These are phyloP conservation scores for Trametes meyenii DNA, from an alignment of 768 basidiomycete species.

Conservation along the genomic window DNA sequence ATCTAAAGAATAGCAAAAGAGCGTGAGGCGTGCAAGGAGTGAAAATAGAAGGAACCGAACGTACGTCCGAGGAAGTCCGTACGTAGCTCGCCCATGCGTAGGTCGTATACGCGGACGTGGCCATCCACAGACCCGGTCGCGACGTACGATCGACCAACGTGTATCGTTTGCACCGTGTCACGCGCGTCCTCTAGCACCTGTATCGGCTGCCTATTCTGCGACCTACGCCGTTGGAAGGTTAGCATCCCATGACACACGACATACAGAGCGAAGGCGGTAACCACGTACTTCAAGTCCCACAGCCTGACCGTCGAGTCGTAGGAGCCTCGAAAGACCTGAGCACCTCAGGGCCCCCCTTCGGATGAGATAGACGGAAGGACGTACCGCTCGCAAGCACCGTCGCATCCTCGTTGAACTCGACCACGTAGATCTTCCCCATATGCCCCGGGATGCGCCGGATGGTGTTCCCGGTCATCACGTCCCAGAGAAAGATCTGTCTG, in stretches of 20 bases:
- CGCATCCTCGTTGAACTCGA: constrained; percentile 89
- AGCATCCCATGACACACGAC: neutral
- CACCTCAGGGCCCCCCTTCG: constrained; percentile 15
- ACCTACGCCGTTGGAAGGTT: constrained; percentile 40
- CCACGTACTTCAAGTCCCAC: constrained; percentile 85
- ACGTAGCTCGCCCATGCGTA: constrained; percentile 89
- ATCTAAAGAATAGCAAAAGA: constrained; percentile 46
- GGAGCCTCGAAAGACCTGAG: constrained; percentile 57
- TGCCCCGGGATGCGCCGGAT: constrained; percentile 86
- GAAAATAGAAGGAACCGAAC: constrained; percentile 38
- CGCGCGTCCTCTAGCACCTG: constrained; percentile 88
- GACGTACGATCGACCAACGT: constrained; percentile 67
- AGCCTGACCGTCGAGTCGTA: constrained; percentile 89
- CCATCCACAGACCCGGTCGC: constrained; percentile 90
- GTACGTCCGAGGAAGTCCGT: constrained; percentile 89
- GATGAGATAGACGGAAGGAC: constrained; percentile 22
- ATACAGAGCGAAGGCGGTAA: neutral
- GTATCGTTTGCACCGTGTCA: constrained; percentile 82
- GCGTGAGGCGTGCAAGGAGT: neutral
- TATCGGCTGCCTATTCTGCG: constrained; percentile 83
- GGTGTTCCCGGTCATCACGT: constrained; percentile 86
- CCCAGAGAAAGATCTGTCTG: constrained; percentile 92
- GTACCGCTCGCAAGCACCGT: constrained; percentile 86
- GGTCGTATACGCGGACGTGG: constrained; percentile 89
- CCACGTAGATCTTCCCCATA: constrained; percentile 85